A percentile compares a stretch with the other conserved stretches of the same genome.
Evolutionary conservation across 2,329 filamentous ascomycete genomes (phyloP).

Genomic region (Pseudovirgaria hyperparasitica): DNA sequence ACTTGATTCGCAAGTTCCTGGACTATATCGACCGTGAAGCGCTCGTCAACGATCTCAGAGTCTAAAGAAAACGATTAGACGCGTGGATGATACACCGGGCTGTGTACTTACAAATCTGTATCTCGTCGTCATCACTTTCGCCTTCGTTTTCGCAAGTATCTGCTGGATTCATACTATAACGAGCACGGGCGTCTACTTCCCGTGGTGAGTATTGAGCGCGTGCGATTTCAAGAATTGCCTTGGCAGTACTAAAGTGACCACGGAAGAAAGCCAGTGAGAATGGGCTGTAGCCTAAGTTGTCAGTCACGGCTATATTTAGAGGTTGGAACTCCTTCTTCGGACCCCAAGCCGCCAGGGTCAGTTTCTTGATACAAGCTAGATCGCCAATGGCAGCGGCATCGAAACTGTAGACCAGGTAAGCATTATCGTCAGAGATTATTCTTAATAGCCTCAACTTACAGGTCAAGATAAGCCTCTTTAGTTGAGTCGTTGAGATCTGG

Average conservation of each 20-base stretch:
- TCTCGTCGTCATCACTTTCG: constrained; percentile 12
- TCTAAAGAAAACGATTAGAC: too few species aligned
- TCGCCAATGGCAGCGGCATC: constrained; percentile 66
- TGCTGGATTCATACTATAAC: constrained; percentile 30
- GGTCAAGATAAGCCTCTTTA: constrained; percentile 46
- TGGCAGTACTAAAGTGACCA: constrained; percentile 52
- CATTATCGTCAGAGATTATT: not conserved
- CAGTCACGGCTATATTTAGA: constrained; percentile 49
- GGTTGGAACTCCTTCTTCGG: constrained; percentile 41
- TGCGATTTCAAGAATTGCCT: constrained; percentile 55
- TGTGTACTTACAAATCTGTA: constrained; percentile 19
- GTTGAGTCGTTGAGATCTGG: constrained; percentile 40
- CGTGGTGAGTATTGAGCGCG: constrained; percentile 52
- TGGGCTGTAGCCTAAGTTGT: constrained; percentile 40
- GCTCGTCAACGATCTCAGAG: constrained; percentile 49
- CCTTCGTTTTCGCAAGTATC: constrained; percentile 27
- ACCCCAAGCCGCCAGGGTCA: constrained; percentile 50
- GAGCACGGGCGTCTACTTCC: constrained; percentile 36
- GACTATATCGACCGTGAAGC: constrained; percentile 65
- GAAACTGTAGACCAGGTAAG: constrained; percentile 35
- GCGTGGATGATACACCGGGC: too few species aligned
- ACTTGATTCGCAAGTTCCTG: constrained; percentile 57
- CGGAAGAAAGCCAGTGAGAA: constrained; percentile 57
- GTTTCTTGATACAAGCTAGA: constrained; percentile 48
- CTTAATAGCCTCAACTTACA: constrained; percentile 35